These are phyloP conservation scores for Pleurotus tuoliensis DNA, from an alignment of 768 basidiomycete species.

Conservation along the genomic window DNA sequence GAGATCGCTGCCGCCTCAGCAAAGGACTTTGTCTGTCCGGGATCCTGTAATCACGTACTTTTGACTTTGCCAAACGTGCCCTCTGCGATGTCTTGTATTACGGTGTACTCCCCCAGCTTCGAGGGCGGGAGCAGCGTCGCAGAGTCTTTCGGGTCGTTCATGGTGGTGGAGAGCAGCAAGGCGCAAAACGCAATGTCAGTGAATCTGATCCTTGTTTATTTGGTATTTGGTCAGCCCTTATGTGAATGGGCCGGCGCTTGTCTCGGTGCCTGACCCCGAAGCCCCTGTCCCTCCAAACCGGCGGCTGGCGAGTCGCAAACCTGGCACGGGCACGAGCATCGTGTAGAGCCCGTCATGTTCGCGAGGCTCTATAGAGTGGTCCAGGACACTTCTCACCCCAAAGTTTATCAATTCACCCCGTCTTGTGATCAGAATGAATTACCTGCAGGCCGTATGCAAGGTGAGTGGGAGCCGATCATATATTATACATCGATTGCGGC, in stretches of 20 bases:
- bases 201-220: background rate
- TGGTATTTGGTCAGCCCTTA: background rate
- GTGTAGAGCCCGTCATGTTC: too few species aligned
- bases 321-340: too few species aligned
- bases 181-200: too few species aligned
- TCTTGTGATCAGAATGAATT: too few species aligned
- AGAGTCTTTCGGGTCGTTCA: conserved; percentile 27
- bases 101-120: conserved; percentile 88
- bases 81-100: conserved; percentile 86
- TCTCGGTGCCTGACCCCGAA: background rate
- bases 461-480: too few species aligned
- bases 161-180: conserved; percentile 7
- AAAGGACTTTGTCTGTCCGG: background rate
- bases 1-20: background rate
- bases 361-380: background rate
- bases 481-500: too few species aligned
- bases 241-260: background rate
- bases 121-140: conserved; percentile 46
- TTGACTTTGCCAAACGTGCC: conserved; percentile 99
- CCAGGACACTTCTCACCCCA: background rate
- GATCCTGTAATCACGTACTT: conserved; percentile 55
- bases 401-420: background rate
- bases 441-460: too few species aligned
- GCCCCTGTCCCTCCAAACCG: too few species aligned
- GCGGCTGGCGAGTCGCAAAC: too few species aligned